Evolutionary conservation across 352 stramenopile species (phyloP).

Genomic region (Phytopythium helicoides): DNA sequence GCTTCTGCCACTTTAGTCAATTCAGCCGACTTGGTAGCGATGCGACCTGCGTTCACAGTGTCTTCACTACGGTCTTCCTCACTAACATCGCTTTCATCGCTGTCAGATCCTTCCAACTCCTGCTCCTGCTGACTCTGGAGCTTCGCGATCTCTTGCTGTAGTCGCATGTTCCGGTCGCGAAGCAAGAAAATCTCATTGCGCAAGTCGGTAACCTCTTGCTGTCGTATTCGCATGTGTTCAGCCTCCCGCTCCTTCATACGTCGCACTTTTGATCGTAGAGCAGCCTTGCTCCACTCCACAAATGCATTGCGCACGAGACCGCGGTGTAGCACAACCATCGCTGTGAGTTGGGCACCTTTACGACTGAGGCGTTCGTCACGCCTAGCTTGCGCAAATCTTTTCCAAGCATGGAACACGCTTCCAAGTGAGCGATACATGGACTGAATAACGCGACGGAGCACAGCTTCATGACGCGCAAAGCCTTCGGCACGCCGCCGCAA

Average conservation of each 20-base stretch:
- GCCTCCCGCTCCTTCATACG: conserved; percentile 21
- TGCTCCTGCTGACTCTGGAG: conserved; percentile 1
- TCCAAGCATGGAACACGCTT: conserved; percentile 56
- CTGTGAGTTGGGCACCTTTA: conserved; percentile 51
- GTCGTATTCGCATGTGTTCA: conserved; percentile 20
- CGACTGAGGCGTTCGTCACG: conserved; percentile 40
- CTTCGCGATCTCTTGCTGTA: conserved; percentile 12
- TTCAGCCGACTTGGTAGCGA: no score
- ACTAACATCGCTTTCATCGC: not conserved
- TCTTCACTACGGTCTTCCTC: not conserved
- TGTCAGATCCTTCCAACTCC: not conserved
- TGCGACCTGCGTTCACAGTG: no score
- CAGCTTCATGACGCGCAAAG: conserved; percentile 41
- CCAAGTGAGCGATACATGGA: conserved; percentile 48
- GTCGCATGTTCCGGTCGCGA: conserved; percentile 21
- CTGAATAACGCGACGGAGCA: conserved; percentile 50
- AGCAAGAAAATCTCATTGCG: conserved; percentile 40
- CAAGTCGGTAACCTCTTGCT: conserved; percentile 30
- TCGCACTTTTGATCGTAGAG: conserved; percentile 17
- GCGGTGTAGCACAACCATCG: conserved; percentile 49
- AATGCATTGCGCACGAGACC: conserved; percentile 47
- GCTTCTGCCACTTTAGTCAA: no score
- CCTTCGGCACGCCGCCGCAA: conserved; percentile 19
- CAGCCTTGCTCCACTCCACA: conserved; percentile 46
- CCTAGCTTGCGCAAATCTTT: conserved; percentile 25